Evolutionary conservation across 208 protist species (phyloP).

Genomic region (Naegleria lovaniensis): DNA sequence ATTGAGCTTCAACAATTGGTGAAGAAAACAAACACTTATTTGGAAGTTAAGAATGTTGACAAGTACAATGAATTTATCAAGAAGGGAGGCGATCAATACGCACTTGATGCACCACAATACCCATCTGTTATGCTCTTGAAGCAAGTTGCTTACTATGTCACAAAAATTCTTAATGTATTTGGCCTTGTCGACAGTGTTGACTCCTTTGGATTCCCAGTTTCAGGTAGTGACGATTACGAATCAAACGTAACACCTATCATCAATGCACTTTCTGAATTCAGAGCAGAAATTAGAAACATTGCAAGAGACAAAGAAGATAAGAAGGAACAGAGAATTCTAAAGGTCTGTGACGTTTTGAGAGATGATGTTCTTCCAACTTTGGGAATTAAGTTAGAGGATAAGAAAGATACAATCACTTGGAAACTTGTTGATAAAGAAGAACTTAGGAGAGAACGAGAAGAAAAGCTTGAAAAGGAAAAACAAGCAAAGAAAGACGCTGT

Average conservation of each 20-base stretch:
- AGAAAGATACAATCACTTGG: not conserved
- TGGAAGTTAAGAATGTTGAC: constrained; percentile 24
- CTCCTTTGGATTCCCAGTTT: not conserved
- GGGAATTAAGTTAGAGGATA: constrained; percentile 54
- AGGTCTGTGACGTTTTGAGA: constrained; percentile 39
- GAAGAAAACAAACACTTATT: constrained; percentile 70
- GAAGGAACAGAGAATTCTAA: constrained; percentile 35
- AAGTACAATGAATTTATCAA: not conserved
- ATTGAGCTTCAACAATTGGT: constrained; percentile 64
- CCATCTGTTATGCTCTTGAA: constrained; percentile 62
- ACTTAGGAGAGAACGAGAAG: not conserved
- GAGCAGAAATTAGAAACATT: not conserved
- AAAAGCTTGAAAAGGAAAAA: not conserved
- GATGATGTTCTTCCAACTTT: constrained; percentile 51
- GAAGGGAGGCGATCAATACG: constrained; percentile 37
- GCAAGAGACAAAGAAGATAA: constrained; percentile 27
- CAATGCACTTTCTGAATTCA: constrained; percentile 3
- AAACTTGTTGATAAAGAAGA: not conserved
- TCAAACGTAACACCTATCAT: not conserved
- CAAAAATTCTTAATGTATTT: constrained; percentile 79
- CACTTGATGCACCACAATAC: constrained; percentile 25
- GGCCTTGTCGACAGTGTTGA: constrained; percentile 56
- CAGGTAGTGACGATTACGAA: not conserved
- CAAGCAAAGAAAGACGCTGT: not conserved
- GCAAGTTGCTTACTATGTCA: constrained; percentile 72